Base-by-base conservation (phyloP, 768 basidiomycete genomes). In the Boletus edulis region DNA sequence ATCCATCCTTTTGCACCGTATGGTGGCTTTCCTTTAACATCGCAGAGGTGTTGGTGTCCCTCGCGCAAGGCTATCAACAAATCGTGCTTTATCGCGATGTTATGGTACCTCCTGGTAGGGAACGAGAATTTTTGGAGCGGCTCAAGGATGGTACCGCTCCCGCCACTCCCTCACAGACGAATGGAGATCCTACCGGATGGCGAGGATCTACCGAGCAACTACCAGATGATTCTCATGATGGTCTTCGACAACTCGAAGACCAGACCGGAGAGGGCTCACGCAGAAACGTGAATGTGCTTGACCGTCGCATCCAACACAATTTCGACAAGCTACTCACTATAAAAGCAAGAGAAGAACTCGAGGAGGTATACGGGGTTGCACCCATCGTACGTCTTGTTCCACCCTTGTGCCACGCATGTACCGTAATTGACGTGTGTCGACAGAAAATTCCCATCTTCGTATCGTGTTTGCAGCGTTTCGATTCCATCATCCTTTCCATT, bases 361-460 rank as follows among this genome's bases (percentile, higher is more conserved):
- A 92, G 65, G 82, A 84, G 46, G 77, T 91, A 6, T 92, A 90
- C 62, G 91, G 91, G 2, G 69, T 88, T n/a, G 87, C 91, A 3
- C 76, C 87, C 38, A 83, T 93, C 44, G 89, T 91, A 68, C 59
- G 86, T 83, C 12, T 41, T 2, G n/a, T 20, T 49, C 20, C 49
- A 22, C 29, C 38, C 27, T 13, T 45, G 42, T 22, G 8, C 18
- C 37, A 4, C n/a, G 43, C n/a, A 34, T 3, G 13, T 7, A 18
- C 48, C 9, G 18, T 20, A 17, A 51, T 46, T 61, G 57, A 54
- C 60, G 35, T 17, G 54, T 42, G 18, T 17, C 9, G 35, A 20
- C 62, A 89, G 89, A 78, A 78, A 57, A 89, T 94, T 31, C 91
- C 91, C 1, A 83, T 89, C 3, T 88, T 92, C 65, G 79, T 94